Percentiles rank a stretch among this genome's conserved stretches.
phyloP scores from a whole-genome alignment of 495 filamentous ascomycete species.

The Rhypophila decipiens region DNA sequence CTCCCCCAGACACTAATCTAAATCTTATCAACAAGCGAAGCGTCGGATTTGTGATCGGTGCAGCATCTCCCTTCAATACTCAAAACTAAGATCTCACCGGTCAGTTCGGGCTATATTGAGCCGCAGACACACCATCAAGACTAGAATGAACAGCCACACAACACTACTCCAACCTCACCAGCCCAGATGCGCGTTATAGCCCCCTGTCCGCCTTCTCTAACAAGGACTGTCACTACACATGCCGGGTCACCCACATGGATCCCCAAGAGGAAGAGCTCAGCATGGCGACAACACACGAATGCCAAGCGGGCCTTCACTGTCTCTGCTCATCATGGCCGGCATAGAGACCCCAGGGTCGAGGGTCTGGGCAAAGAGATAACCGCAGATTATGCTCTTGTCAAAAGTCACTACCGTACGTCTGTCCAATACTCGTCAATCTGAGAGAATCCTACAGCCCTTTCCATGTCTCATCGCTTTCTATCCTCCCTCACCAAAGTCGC shows the following conservation, averaged over 20 bases:
- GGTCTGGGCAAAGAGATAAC: conserved; percentile 62
- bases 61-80: too few species aligned
- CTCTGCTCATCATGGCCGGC: conserved; percentile 5
- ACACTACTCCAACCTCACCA: too few species aligned
- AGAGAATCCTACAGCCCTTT: too few species aligned
- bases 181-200: background rate
- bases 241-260: background rate
- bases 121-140: too few species aligned
- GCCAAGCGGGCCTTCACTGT: conserved; percentile 4
- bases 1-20: too few species aligned
- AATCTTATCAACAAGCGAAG: too few species aligned
- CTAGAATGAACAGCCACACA: too few species aligned
- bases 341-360: conserved; percentile 23
- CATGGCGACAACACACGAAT: background rate
- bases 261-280: background rate
- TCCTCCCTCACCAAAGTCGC: too few species aligned
- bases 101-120: too few species aligned
- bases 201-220: background rate
- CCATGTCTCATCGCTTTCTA: too few species aligned
- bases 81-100: too few species aligned
- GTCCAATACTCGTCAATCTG: background rate
- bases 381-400: conserved; percentile 70
- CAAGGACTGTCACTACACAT: background rate
- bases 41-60: too few species aligned
- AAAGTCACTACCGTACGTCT: conserved; percentile 59